These are phyloP conservation scores for Kodamaea sp. DNA, from an alignment of 1,139 yeast species.

Conservation along the genomic window DNA sequence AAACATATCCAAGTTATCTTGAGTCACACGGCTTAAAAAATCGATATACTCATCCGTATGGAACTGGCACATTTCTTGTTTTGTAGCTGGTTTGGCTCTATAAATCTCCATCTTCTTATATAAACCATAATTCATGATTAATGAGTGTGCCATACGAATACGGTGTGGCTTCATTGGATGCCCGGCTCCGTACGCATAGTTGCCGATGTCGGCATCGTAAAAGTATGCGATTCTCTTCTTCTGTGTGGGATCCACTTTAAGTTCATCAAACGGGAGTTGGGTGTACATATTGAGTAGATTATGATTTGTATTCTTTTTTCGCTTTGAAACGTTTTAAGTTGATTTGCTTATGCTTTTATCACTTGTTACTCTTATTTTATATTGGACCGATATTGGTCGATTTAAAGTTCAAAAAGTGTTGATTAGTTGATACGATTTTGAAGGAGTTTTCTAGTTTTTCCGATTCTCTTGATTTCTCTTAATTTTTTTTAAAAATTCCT, in stretches of 20 bases:
- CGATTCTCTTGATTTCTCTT: not conserved
- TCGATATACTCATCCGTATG: conserved; percentile 97
- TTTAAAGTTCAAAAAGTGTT: too few species aligned
- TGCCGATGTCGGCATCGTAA: conserved; percentile 81
- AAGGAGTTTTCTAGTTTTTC: too few species aligned
- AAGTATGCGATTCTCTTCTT: conserved; percentile 47
- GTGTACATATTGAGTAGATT: conserved; percentile 26
- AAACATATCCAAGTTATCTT: conserved; percentile 88
- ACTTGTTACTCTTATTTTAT: too few species aligned
- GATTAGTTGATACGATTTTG: too few species aligned
- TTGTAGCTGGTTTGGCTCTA: conserved; percentile 95
- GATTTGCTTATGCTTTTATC: too few species aligned
- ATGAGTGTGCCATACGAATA: conserved; percentile 96
- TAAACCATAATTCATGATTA: conserved; percentile 94
- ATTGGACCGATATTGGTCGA: too few species aligned
- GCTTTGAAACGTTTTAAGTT: too few species aligned
- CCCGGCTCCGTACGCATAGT: conserved; percentile 96
- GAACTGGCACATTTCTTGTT: conserved; percentile 97
- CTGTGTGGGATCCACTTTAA: conserved; percentile 38
- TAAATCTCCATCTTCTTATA: conserved; percentile 97
- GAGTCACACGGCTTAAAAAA: conserved; percentile 87
- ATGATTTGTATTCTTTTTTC: conserved; percentile 1
- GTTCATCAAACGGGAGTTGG: conserved; percentile 46
- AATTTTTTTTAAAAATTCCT: not conserved
- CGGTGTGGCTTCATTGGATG: conserved; percentile 99